These are phyloP conservation scores for Ophiostoma ulmi DNA, from an alignment of 2,329 filamentous ascomycete genomes.

Conservation along the genomic window DNA sequence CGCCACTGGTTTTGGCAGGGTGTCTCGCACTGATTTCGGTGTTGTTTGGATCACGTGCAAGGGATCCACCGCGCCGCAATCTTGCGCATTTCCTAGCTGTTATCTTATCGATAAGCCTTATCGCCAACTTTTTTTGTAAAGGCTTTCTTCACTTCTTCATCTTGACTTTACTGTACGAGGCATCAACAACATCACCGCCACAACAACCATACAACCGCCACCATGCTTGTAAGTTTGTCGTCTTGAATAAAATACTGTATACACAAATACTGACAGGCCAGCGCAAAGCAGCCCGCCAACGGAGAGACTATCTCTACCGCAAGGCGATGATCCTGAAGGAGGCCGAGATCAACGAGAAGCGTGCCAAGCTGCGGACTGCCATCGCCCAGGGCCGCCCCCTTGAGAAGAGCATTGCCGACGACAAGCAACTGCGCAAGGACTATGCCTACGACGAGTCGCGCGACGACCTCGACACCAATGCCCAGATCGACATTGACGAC, in stretches of 20 bases:
- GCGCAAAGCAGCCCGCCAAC: constrained; percentile 70
- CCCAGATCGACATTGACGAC: constrained; percentile 72
- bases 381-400: constrained; percentile 85
- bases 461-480: constrained; percentile 60
- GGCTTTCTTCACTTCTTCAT: background rate
- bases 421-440: constrained; percentile 76
- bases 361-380: constrained; percentile 78
- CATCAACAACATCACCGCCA: background rate
- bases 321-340: constrained; percentile 81
- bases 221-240: constrained; percentile 27
- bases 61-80: background rate
- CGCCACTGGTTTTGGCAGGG: background rate
- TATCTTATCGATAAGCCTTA: constrained; percentile 24
- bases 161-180: background rate
- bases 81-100: background rate
- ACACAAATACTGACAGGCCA: constrained; percentile 29
- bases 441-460: constrained; percentile 90
- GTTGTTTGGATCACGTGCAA: background rate
- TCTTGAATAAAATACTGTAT: background rate
- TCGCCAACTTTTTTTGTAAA: constrained; percentile 17
- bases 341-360: constrained; percentile 87
- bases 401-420: constrained; percentile 76
- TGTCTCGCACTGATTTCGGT: background rate
- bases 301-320: constrained; percentile 85
- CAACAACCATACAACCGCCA: constrained; percentile 9